phyloP scores from a whole-genome alignment of 2,329 filamentous ascomycete genomes.

The Lomentospora prolificans region DNA sequence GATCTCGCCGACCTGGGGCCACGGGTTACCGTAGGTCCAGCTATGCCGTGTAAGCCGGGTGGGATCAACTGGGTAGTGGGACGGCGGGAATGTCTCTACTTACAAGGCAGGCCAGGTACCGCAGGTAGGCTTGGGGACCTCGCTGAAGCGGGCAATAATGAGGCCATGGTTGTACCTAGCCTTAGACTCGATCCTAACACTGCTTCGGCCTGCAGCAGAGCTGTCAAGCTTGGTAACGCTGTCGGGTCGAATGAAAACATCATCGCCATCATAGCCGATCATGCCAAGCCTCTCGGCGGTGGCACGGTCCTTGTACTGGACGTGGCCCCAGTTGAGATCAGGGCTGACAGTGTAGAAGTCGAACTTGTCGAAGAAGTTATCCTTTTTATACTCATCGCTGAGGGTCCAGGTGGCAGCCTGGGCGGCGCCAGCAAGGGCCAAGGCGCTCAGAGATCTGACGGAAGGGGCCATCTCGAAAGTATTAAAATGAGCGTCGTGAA shows the following conservation, averaged over 20 bases:
- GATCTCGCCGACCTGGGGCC: conserved; percentile 55
- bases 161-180: conserved; percentile 54
- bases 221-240: conserved; percentile 15
- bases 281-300: conserved; percentile 26
- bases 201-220: conserved; percentile 30
- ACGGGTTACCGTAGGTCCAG: conserved; percentile 42
- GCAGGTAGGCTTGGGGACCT: conserved; percentile 57
- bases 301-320: conserved; percentile 36
- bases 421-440: conserved; percentile 4
- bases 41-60: conserved; percentile 15
- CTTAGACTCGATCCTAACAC: conserved; percentile 57
- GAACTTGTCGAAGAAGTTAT: conserved; percentile 40
- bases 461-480: not conserved
- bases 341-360: conserved; percentile 24
- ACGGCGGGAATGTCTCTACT: no score
- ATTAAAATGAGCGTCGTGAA: not conserved
- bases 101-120: conserved; percentile 65
- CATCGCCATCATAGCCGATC: conserved; percentile 19
- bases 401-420: conserved; percentile 5
- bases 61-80: no score
- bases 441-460: not conserved
- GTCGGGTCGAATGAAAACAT: conserved; percentile 32
- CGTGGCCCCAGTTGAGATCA: conserved; percentile 58
- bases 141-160: conserved; percentile 58
- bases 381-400: conserved; percentile 9